Base-by-base conservation (phyloP, 2,329 filamentous ascomycete genomes). In the Fusarium coffeatum region DNA sequence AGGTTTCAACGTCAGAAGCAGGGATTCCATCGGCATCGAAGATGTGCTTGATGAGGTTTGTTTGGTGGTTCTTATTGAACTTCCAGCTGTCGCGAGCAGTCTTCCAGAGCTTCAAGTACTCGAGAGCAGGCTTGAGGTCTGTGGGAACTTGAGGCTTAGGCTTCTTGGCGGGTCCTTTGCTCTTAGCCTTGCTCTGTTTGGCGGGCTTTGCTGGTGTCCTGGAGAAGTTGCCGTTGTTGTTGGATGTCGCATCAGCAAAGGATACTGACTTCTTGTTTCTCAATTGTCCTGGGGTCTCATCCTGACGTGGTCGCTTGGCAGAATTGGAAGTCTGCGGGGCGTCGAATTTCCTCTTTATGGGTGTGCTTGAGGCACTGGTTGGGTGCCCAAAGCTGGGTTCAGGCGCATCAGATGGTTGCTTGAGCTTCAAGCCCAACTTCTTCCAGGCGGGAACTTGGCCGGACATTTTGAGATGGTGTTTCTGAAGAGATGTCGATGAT, bases 51-150 rank as follows among this genome's bases (percentile, higher is more conserved):
- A 98, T 88, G 15, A 98, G 84, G 72, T 93, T 89, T 56, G 90
- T 93, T 80, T 98, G 94, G 77, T 93, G 89, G 73, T 93, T 94
- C 83, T 98, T 98, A 83, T 97, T 97, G 84, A 98, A 98, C 80
- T 97, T 98, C 95, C 95, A 98, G 72, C 84, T 85, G 12, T 86
- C 83, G 61, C 89, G 89, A 65, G 89, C 86, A 58, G 86, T 86
- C 80, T 92, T 86, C 86, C 94, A 97, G 77, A 90, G 89, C 48
- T 85, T 85, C 46, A 98, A 87, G 78, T 98, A 98, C 55, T 88
- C 85, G 18, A 97, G 84, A 61, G 93, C 90, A 16, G 90, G 87
- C 48, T 88, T 85, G 58, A 90, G 80, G 66, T 88, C 85, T 9
- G 75, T 61, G 37, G 77, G 66, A 18, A 78, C 80, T 78, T 79